Evolutionary conservation across 1,139 yeast species (phyloP).

Genomic region (Pichia sp.): DNA sequence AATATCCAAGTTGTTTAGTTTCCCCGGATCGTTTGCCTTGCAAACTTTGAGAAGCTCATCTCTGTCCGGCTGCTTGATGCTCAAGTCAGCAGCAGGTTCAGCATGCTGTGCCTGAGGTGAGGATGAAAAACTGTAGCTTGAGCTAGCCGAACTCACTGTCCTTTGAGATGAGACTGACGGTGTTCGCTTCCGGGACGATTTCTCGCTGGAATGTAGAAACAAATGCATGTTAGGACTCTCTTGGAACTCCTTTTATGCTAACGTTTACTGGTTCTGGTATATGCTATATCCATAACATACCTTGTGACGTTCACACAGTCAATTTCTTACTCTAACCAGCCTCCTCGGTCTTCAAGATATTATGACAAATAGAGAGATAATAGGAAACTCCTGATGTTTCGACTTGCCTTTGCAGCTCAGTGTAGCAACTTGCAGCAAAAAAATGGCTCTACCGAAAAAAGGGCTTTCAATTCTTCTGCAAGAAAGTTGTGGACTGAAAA

Average conservation of each 20-base stretch:
- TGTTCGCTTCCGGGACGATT: neutral
- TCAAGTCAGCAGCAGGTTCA: neutral
- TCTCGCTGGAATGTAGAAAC: neutral
- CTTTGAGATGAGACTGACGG: constrained; percentile 1
- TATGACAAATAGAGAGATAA: too few species aligned
- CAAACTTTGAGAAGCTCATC: constrained; percentile 5
- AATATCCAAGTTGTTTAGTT: constrained; percentile 5
- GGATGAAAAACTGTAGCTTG: neutral
- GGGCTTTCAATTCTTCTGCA: too few species aligned
- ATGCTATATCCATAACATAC: neutral
- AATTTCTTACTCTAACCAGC: too few species aligned
- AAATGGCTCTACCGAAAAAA: too few species aligned
- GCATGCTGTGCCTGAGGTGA: neutral
- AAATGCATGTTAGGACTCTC: neutral
- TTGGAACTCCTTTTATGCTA: neutral
- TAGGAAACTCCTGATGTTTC: too few species aligned
- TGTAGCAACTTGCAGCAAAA: too few species aligned
- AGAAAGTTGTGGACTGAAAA: too few species aligned
- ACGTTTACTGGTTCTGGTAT: neutral
- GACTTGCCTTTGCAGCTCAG: too few species aligned
- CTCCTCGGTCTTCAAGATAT: too few species aligned
- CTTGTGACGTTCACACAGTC: neutral
- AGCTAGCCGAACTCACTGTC: neutral
- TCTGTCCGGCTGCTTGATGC: neutral
- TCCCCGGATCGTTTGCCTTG: neutral